These are phyloP conservation scores for Wallacemonas sp. DNA, from an alignment of 208 protist genomes.

Conservation along the genomic window DNA sequence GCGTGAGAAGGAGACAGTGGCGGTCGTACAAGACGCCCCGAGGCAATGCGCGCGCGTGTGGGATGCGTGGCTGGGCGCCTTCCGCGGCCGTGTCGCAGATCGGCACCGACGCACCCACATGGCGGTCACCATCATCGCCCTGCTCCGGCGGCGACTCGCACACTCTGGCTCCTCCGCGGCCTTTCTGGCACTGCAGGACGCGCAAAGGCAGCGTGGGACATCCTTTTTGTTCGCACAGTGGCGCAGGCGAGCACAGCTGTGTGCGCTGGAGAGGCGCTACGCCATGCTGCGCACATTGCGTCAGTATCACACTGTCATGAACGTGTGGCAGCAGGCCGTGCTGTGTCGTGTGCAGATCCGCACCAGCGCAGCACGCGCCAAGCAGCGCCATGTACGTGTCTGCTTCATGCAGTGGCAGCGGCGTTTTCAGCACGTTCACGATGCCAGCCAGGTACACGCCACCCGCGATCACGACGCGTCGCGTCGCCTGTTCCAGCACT, in stretches of 20 bases:
- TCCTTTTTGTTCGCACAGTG: neutral
- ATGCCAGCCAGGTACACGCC: neutral
- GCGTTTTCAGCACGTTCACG: neutral
- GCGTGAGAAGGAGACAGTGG: neutral
- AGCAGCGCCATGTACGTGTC: neutral
- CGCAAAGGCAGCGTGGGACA: neutral
- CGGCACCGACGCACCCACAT: neutral
- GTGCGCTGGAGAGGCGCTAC: neutral
- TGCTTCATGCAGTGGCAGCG: no score
- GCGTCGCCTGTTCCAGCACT: neutral
- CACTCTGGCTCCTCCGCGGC: neutral
- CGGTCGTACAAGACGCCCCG: no score
- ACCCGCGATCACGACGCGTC: neutral
- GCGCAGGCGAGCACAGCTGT: neutral
- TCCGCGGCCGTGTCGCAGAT: conserved; percentile 1
- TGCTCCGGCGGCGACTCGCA: neutral
- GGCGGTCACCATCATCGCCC: neutral
- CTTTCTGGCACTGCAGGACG: neutral
- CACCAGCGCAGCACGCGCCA: no score
- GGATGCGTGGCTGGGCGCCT: no score
- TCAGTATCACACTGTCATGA: neutral
- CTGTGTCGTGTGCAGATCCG: neutral
- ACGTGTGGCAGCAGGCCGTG: neutral
- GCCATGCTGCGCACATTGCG: neutral
- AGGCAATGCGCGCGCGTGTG: no score